Base-by-base conservation (phyloP, 805 yeast species). In the Spathaspora hagerdaliae region DNA sequence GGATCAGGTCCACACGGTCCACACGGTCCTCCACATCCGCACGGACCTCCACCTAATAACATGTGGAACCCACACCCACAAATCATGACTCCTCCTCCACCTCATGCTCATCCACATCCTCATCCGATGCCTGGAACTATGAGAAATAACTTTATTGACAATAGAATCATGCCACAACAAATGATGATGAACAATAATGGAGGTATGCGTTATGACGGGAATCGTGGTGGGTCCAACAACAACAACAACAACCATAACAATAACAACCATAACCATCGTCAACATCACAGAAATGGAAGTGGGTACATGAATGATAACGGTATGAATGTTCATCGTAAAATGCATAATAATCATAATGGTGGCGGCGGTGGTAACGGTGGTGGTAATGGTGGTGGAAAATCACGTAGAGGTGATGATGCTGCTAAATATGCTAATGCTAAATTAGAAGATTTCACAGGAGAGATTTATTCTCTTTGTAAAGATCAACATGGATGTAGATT, bases 401-500 rank as follows among this genome's bases (percentile, higher is more conserved):
- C 34, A 29, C 32, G 38, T 19, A 71, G 65, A 47, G 81, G 81
- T 31, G 92, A 85, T 52, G 92, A 85, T 58, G 86, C 87, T 2
- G 68, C 87, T 6, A 81, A 79, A 58, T 86, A 81, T 54, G 73
- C 79, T 36, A 82, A 84, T 64, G 86, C 90, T 14, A 73, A 77
- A 40, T 66, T 86, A 50, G 80, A 75, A 40, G 90, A 86, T 54
- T 86, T 83, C 58, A 67, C 77, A 13, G 89, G 89, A 39, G 83
- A 82, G 47, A 84, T 92, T 43, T 86, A 80, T 59, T 76, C 87
- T 1, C 72, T 94, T 51, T 91, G 98, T 68, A 88, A 84, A 59
- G 99, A 92, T 62, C 98, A 92, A 67, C 97, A 92, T 61, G 98
- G 99, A 7, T 92, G 98, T 61, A 75, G 99, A 48, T 90, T 87